Base-by-base conservation (phyloP, 1,139 yeast genomes). In the Saccharomyces uvarum region DNA sequence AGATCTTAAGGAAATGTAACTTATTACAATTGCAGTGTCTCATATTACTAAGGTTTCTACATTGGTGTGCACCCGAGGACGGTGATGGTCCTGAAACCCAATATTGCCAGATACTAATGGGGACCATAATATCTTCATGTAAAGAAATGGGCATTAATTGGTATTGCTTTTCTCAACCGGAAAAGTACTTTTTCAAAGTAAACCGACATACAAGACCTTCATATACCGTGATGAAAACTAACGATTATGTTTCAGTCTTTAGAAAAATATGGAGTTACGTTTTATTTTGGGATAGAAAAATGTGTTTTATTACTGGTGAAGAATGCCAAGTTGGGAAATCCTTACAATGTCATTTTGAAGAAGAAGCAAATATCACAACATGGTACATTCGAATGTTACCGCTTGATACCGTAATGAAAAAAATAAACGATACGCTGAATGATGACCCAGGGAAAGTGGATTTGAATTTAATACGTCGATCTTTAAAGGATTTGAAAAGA, bases 1-100 rank as follows among this genome's bases (percentile, higher is more conserved):
- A 65, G 50, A 51, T 61, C 26, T 53, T 64, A 3, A 57, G 68
- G 49, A 68, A 67, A 53, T 62, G 65, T 51, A 65, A 69, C 1
- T 44, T 68, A 16, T 47, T 63, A 33, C 68, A 66, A 51, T 44
- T 67, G 13, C 69, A 67, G 48, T 56, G 61, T 54, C 53, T 67
- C 26, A 50, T 68, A 14, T 41, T 68, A 47, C 55, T 66, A 19
- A 59, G 70, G 50, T 61, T 67, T 50, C 65, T 66, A 53, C 63
- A 65, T 49, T 68, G 70, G 70, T 63, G 68, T 56, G 64, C 67
- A 2, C 70, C 70, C 3, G 69, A 67, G 47, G 69, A 66, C 54
- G 69, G 69, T 8, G 70, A 68, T 56, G 71, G 71, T 1, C 58
- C 62, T 28, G 61, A 60, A 29, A 57, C 61, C 6, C 66, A 66